These are phyloP conservation scores for Blastobotrys chiropterorum DNA, from an alignment of 805 yeast genomes.

Conservation along the genomic window DNA sequence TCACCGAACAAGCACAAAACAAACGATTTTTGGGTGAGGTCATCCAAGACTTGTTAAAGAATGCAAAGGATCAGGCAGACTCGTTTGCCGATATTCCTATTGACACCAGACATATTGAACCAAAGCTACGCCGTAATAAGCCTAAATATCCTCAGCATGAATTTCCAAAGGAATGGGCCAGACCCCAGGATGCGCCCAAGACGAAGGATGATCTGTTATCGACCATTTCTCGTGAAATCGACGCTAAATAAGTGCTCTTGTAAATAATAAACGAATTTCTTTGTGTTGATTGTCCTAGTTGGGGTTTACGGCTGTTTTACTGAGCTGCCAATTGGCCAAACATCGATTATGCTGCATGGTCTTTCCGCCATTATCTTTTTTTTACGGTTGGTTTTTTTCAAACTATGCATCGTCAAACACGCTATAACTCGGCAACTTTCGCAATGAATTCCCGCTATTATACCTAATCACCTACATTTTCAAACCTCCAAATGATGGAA, in stretches of 20 bases:
- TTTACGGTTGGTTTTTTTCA: too few relatives aligned
- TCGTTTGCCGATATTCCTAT: constrained; percentile 73
- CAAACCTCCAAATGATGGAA: too few relatives aligned
- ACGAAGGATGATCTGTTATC: constrained; percentile 27
- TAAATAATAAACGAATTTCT: background rate
- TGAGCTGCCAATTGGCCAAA: too few relatives aligned
- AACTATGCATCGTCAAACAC: too few relatives aligned
- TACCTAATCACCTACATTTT: too few relatives aligned
- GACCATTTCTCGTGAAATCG: constrained; percentile 4
- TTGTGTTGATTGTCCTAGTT: background rate
- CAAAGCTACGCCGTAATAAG: constrained; percentile 39
- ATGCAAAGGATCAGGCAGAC: constrained; percentile 56
- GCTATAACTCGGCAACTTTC: too few relatives aligned
- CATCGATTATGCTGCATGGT: too few relatives aligned
- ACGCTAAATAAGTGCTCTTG: background rate
- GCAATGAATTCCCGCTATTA: too few relatives aligned
- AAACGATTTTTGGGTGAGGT: constrained; percentile 64
- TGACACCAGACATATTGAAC: constrained; percentile 62
- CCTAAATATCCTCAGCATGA: constrained; percentile 34
- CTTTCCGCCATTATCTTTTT: too few relatives aligned
- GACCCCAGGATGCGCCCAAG: constrained; percentile 65
- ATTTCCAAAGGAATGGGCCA: constrained; percentile 79
- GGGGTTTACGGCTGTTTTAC: background rate
- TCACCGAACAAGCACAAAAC: constrained; percentile 78
- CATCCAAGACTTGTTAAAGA: constrained; percentile 53